These are phyloP conservation scores for Effrenium voratum DNA, from an alignment of 73 alveolate genomes.

Conservation along the genomic window DNA sequence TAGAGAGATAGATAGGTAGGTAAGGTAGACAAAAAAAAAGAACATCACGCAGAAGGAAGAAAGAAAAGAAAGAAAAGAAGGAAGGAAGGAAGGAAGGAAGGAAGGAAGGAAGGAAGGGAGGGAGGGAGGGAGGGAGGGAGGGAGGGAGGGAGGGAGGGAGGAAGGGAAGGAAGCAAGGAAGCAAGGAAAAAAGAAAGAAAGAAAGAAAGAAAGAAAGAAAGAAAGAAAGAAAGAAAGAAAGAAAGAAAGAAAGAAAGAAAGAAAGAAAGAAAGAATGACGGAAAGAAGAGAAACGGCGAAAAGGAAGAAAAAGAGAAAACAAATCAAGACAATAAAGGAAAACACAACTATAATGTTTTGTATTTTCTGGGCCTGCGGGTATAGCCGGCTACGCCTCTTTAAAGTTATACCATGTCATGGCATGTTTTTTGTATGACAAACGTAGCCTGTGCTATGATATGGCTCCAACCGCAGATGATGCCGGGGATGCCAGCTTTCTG, in stretches of 20 bases:
- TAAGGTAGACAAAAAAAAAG: neutral
- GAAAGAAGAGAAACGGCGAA: neutral
- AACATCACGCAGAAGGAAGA: neutral
- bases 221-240: too few species aligned
- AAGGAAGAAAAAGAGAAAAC: too few species aligned
- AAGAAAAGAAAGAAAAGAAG: neutral
- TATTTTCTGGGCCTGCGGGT: too few species aligned
- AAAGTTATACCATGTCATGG: too few species aligned
- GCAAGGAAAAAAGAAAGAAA: neutral
- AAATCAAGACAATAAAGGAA: neutral
- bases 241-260: neutral
- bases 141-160: neutral
- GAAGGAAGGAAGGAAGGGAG: neutral
- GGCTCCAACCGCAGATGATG: neutral
- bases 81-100: conserved; percentile 1
- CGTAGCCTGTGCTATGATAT: neutral
- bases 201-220: neutral
- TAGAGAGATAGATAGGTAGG: neutral
- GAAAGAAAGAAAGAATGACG: neutral
- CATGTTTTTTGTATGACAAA: neutral
- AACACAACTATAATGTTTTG: too few species aligned
- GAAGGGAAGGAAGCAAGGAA: neutral
- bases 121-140: neutral
- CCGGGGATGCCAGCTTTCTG: neutral
- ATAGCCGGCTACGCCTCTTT: neutral